Evolutionary conservation across 768 basidiomycete species (phyloP).

Genomic region (Tricholoma bakamatsutake): DNA sequence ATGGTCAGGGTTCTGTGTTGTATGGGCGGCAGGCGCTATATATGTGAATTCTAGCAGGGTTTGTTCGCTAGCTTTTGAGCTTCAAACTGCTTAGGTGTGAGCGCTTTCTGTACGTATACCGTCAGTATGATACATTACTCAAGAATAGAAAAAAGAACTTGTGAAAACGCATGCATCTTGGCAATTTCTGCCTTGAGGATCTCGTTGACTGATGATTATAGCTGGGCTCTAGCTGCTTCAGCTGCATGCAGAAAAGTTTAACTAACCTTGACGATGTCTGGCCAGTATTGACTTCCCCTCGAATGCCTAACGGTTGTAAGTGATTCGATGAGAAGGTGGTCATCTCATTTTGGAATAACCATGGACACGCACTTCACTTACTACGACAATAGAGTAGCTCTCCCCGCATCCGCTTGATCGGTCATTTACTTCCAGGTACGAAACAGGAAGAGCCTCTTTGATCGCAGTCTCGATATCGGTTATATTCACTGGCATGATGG

Average conservation of each 20-base stretch:
- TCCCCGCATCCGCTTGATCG: conserved; percentile 79
- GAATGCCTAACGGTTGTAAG: conserved; percentile 45
- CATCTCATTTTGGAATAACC: not conserved
- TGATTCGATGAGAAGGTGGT: not conserved
- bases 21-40: not conserved
- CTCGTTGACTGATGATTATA: conserved; percentile 60
- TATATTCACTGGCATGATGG: conserved; percentile 54
- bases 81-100: conserved; percentile 64
- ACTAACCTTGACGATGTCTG: conserved; percentile 63
- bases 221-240: not conserved
- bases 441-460: conserved; percentile 54
- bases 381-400: conserved; percentile 67
- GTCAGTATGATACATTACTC: not conserved
- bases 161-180: conserved; percentile 84
- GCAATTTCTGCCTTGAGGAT: conserved; percentile 68
- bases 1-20: not conserved
- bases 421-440: conserved; percentile 70
- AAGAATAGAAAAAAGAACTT: conserved; percentile 38
- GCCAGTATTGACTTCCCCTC: conserved; percentile 79
- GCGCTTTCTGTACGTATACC: conserved; percentile 50
- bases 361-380: conserved; percentile 57
- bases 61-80: conserved; percentile 14
- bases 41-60: not conserved
- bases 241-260: not conserved
- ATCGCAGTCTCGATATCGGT: conserved; percentile 57